phyloP scores from a whole-genome alignment of 2,329 filamentous ascomycete genomes.

The Mycosphaerella arachidis region DNA sequence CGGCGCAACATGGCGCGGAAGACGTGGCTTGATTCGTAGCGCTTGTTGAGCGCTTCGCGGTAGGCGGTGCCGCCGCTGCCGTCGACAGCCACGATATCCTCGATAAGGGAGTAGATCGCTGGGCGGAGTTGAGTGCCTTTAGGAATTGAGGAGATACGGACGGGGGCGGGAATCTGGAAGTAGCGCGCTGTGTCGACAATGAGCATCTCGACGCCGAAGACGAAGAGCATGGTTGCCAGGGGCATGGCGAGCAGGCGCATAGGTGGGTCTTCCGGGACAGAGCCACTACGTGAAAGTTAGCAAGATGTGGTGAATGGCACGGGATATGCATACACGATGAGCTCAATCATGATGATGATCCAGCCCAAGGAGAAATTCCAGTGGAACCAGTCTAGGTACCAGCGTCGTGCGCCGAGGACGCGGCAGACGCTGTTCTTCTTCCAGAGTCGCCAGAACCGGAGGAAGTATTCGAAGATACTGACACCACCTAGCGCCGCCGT shows the following conservation, averaged over 20 bases:
- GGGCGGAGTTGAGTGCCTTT: slow-evolving; percentile 49
- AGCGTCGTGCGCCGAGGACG: slow-evolving; percentile 45
- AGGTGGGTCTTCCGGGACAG: slow-evolving; percentile 44
- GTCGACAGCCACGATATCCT: slow-evolving; percentile 52
- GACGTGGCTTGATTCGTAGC: slow-evolving; percentile 51
- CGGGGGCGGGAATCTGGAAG: slow-evolving; percentile 43
- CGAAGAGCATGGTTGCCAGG: slow-evolving; percentile 48
- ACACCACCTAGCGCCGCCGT: slow-evolving; percentile 51
- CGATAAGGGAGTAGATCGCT: slow-evolving; percentile 52
- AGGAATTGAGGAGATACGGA: slow-evolving; percentile 51
- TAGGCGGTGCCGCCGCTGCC: slow-evolving; percentile 51
- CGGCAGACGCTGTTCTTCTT: slow-evolving; percentile 50
- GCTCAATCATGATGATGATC: slow-evolving; percentile 54
- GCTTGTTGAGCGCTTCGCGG: slow-evolving; percentile 47
- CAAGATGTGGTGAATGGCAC: background rate
- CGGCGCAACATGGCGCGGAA: slow-evolving; percentile 52
- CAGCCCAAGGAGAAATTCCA: slow-evolving; percentile 54
- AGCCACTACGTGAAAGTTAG: slow-evolving; percentile 37
- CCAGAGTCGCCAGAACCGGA: slow-evolving; percentile 48
- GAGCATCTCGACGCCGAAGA: slow-evolving; percentile 49
- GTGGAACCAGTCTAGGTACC: slow-evolving; percentile 53
- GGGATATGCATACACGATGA: slow-evolving; percentile 44
- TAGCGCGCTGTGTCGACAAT: slow-evolving; percentile 47
- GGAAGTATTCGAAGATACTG: slow-evolving; percentile 52
- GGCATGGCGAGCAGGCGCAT: slow-evolving; percentile 53